These are phyloP conservation scores for Wallacemonas sp. DNA, from an alignment of 208 protist genomes.

Conservation along the genomic window DNA sequence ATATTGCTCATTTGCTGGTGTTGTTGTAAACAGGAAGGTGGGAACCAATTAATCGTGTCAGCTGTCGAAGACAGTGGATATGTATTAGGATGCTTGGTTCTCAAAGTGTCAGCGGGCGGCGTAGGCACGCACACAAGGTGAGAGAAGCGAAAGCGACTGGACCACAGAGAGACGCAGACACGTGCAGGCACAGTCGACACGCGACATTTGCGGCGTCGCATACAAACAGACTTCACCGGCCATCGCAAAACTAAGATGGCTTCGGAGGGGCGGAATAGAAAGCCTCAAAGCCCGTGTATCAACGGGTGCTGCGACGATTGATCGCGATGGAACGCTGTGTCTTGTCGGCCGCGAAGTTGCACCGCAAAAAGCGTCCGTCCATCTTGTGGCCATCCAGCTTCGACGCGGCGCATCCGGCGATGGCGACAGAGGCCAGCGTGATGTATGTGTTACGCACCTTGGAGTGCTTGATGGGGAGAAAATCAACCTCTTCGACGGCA, in stretches of 20 bases:
- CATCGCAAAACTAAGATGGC: no score
- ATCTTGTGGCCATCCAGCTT: slow-evolving; percentile 61
- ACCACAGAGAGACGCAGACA: no score
- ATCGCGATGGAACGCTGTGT: slow-evolving; percentile 78
- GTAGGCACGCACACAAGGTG: no score
- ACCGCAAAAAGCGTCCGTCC: slow-evolving; percentile 59
- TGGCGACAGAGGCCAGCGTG: slow-evolving; percentile 55
- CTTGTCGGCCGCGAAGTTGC: slow-evolving; percentile 87
- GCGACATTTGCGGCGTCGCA: no score
- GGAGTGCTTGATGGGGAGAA: slow-evolving; percentile 58
- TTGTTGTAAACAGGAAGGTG: not conserved
- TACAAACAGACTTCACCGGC: no score
- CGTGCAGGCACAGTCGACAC: no score
- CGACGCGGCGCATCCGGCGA: slow-evolving; percentile 48
- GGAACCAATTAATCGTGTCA: not conserved
- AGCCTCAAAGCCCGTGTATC: no score
- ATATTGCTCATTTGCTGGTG: not conserved
- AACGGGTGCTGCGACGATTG: slow-evolving; percentile 23
- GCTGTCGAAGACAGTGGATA: not conserved
- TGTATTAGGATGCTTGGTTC: not conserved
- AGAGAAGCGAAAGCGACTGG: no score
- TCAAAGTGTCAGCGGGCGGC: no score
- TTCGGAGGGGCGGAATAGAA: no score
- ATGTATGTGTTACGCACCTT: slow-evolving; percentile 83
- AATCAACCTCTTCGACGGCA: slow-evolving; percentile 73